phyloP scores from a whole-genome alignment of 345 rosid genomes.

The Diplotaxis tenuifolia region DNA sequence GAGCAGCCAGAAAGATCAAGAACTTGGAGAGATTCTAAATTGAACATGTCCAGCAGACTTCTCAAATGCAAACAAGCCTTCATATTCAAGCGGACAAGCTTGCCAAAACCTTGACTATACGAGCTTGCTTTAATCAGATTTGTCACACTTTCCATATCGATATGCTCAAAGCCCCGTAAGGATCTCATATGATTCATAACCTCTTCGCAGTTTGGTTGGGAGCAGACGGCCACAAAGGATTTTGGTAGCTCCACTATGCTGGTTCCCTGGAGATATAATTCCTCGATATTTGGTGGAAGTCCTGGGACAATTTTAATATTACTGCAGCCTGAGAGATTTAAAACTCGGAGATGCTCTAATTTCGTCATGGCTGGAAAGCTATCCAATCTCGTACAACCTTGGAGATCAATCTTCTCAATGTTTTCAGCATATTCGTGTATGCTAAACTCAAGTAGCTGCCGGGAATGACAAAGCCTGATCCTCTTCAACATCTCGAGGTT shows the following conservation, averaged over 20 bases:
- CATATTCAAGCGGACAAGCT: slow-evolving; percentile 2
- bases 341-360: not conserved
- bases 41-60: slow-evolving; percentile 2
- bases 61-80: not conserved
- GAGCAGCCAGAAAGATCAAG: slow-evolving; percentile 23
- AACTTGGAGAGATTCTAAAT: slow-evolving; percentile 22
- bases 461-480: slow-evolving; percentile 1
- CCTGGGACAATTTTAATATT: not conserved
- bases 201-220: too few relatives aligned
- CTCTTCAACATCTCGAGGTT: slow-evolving; percentile 1
- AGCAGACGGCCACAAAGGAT: not conserved
- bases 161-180: not conserved
- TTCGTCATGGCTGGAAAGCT: not conserved
- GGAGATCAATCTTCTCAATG: not conserved
- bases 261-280: slow-evolving; percentile 17
- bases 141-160: not conserved
- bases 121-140: not conserved
- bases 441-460: not conserved
- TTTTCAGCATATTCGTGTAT: not conserved
- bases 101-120: not conserved
- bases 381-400: slow-evolving; percentile 10
- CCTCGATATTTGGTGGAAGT: not conserved
- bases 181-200: too few relatives aligned
- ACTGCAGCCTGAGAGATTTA: slow-evolving; percentile 6
- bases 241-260: not conserved